A percentile compares a stretch with the other conserved stretches of the same genome.
Conservation (phyloP, 2,329 filamentous ascomycete species). For the Trichophyton verrucosum region DNA sequence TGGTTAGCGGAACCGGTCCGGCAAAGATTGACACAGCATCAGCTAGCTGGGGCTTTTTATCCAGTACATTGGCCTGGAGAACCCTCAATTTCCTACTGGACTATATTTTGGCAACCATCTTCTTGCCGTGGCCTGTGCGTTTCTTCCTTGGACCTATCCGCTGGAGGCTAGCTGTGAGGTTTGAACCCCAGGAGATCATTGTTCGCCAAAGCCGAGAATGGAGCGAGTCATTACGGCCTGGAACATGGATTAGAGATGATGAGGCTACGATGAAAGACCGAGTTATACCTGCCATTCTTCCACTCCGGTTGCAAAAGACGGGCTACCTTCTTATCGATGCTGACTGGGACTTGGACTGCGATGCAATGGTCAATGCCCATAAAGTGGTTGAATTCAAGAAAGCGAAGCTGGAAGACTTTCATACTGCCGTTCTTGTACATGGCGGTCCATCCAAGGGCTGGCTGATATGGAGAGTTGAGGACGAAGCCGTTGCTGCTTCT, state of each 20-base stretch:
- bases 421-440: slow-evolving; percentile 56
- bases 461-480: slow-evolving; percentile 51
- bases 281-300: slow-evolving; percentile 57
- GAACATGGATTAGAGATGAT: slow-evolving; percentile 35
- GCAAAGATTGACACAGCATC: slow-evolving; percentile 49
- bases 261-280: slow-evolving; percentile 41
- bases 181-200: slow-evolving; percentile 66
- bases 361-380: slow-evolving; percentile 63
- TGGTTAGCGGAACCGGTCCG: slow-evolving; percentile 54
- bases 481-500: slow-evolving; percentile 35
- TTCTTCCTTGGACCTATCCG: slow-evolving; percentile 56
- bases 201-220: slow-evolving; percentile 62
- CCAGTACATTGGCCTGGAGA: slow-evolving; percentile 47
- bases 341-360: slow-evolving; percentile 81
- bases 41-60: slow-evolving; percentile 46
- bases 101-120: slow-evolving; percentile 53
- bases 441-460: slow-evolving; percentile 54
- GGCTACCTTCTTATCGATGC: slow-evolving; percentile 76
- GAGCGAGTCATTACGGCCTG: slow-evolving; percentile 36
- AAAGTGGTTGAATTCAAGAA: slow-evolving; percentile 48
- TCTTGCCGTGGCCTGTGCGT: slow-evolving; percentile 61
- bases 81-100: slow-evolving; percentile 59
- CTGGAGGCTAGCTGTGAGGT: slow-evolving; percentile 67
- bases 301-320: slow-evolving; percentile 61
- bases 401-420: slow-evolving; percentile 52